Evolutionary conservation across 164 flowering plant species (phyloP).

Genomic region (Dillenia turbinata): DNA sequence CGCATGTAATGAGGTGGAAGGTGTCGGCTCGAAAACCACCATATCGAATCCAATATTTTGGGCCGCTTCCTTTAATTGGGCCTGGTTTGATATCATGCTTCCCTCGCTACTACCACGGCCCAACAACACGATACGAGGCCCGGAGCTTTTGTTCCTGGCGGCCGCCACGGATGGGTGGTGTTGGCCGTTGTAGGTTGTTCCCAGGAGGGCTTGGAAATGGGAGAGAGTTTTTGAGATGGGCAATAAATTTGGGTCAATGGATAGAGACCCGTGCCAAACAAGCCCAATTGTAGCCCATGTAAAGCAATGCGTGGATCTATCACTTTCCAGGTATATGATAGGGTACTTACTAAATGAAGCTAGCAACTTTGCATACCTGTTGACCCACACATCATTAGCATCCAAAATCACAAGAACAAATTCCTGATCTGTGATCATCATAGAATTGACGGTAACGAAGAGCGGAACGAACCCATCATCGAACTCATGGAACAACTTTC

Average conservation of each 20-base stretch:
- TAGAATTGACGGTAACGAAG: constrained; percentile 24
- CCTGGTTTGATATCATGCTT: no score
- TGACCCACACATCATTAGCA: constrained; percentile 25
- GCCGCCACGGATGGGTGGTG: no score
- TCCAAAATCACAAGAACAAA: constrained; percentile 19
- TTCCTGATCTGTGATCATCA: constrained; percentile 13
- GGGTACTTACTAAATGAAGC: constrained; percentile 8
- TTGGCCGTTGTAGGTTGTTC: no score
- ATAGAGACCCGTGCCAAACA: constrained; percentile 26
- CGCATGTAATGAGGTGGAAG: constrained; percentile 7
- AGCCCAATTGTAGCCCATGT: constrained; percentile 24
- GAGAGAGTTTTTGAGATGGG: constrained; percentile 7
- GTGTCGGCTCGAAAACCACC: constrained; percentile 12
- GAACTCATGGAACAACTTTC: constrained; percentile 34
- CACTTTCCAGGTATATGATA: no score
- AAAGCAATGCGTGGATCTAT: constrained; percentile 26
- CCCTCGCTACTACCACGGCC: no score
- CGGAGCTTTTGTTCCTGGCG: no score
- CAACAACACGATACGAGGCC: no score
- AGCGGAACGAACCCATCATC: constrained; percentile 35
- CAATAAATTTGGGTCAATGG: constrained; percentile 12
- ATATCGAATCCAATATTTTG: constrained; percentile 24
- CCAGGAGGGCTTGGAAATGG: neutral
- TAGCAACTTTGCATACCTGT: constrained; percentile 21
- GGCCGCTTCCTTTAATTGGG: no score